These are phyloP conservation scores for Paraurostyla sp. DNA, from an alignment of 73 alveolate species.

Conservation along the genomic window DNA sequence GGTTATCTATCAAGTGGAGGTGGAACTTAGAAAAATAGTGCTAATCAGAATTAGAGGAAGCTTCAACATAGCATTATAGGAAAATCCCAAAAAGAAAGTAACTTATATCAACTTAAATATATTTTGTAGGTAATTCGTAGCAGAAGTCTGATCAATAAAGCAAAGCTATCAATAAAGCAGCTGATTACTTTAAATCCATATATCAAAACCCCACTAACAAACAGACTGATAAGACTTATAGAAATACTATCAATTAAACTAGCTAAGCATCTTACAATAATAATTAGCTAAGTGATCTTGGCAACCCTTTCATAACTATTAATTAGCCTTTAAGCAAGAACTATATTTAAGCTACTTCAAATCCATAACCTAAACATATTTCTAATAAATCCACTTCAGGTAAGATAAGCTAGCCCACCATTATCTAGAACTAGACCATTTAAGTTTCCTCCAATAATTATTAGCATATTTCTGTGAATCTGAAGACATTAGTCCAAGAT, in stretches of 20 bases:
- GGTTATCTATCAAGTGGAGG: neutral
- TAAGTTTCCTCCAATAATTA: neutral
- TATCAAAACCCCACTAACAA: neutral
- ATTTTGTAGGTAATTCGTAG: too few species aligned
- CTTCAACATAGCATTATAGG: too few species aligned
- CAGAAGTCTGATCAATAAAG: neutral
- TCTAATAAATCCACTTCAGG: conserved; percentile 20
- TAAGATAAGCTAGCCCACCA: conserved; percentile 9
- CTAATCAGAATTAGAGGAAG: neutral
- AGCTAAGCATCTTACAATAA: neutral
- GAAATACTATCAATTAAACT: neutral
- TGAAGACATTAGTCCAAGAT: neutral
- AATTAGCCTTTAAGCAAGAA: neutral
- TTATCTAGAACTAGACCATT: too few species aligned
- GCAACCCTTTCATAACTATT: conserved; percentile 26
- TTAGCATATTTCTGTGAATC: neutral
- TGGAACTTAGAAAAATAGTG: neutral
- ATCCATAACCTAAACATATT: neutral
- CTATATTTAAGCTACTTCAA: neutral
- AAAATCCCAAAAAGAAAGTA: too few species aligned
- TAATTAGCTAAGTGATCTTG: neutral
- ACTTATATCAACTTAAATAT: too few species aligned
- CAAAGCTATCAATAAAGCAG: conserved; percentile 8
- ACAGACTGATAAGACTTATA: neutral
- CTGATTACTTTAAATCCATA: conserved; percentile 35